Evolutionary conservation across 306 rosid species (phyloP), one percentile per base, ranked within the genome.

Genomic region (Prunus davidiana): DNA sequence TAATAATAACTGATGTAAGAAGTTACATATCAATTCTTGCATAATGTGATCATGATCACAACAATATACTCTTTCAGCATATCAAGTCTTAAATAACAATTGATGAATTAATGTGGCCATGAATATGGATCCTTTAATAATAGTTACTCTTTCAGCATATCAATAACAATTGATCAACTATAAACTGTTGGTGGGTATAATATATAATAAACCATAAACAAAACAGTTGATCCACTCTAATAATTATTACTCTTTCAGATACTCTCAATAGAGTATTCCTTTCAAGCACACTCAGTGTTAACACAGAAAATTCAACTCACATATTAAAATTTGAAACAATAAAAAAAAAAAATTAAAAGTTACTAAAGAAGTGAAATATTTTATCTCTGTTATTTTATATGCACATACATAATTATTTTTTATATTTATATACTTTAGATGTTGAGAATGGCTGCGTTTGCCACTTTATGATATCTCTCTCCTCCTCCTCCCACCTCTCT

Each of bases 391-490:
- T 38, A 20, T 22, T 38, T 8, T 12, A n/a, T 32, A 11, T 3
- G 41, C 22, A 34, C 38, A 20, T 6, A 38, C 7, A 38, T 55
- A 20, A 34, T 34, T 38, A 20, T 16, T 41, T 72, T 41, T 52
- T 58, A 41, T 24, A 74, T 68, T 46, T 22, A 73, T 64, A 24
- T 66, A 58, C 58, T 67, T 74, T 67, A 34, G 64, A 66, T 38
- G 67, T 51, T 46, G 69, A 69, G 77, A 68, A 82, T 78, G 79
- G 80, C 83, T 74, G 73, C 77, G 64, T 78, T 75, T 73, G 38
- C 61, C 50, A 72, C 82, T 72, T 62, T 72, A 63, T 54, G 34
- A 45, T 62, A 11, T 73, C 77, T 64, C 60, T 73, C 62, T 65
- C 34, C 69, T 58, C 52, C 63, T 45, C 76, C 67, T 16, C 32